Base-by-base conservation (phyloP, 2,329 filamentous ascomycete species). In the Cladosporium phlei region DNA sequence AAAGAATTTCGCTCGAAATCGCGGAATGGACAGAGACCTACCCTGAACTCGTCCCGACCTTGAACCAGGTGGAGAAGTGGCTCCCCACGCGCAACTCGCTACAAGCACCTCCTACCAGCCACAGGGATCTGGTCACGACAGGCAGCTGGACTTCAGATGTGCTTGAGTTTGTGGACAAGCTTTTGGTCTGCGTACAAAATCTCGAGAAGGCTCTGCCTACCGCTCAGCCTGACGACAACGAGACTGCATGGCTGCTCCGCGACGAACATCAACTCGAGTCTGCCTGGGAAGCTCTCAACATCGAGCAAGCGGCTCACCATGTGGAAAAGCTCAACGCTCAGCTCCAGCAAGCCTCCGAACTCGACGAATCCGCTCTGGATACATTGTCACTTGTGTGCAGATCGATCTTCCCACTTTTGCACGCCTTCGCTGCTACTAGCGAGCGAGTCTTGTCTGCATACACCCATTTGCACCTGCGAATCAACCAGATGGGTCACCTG, bases 171-270 rank as follows among this genome's bases (percentile, higher is more conserved):
- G 78, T 84, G 37, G 86, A 95, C 64, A 79, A 80, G 39, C 78
- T 91, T 21, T 79, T 96, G 2, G 85, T 91, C 27, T 83, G 86
- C 1, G 75, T 95, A 38, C 88, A 96, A 63, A 80, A 83, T 52
- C 75, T 85, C 35, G 78, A 80, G 48, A 78, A 78, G 50, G 68
- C 74, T 2, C 68, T 80, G 7, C 66, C 70, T 9, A 70, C 71
- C 3, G 67, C 83, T 2, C 81, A 84, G 1, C 62, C 66, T 4
- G 78, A 82, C 1, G 71, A 72, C 1, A 81, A 87, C 25, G 79
- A 85, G 33, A 58, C 72, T 1, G 72, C 75, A 2, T 88, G 86
- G 81, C 65, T 90, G 7, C 64, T 78, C 2, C 73, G 73, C 75
- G 65, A 70, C 53, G 65, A 66, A 44, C 53, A 62, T 52, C 51